Base-by-base conservation (phyloP, 345 rosid species). In the Citrus inodora region DNA sequence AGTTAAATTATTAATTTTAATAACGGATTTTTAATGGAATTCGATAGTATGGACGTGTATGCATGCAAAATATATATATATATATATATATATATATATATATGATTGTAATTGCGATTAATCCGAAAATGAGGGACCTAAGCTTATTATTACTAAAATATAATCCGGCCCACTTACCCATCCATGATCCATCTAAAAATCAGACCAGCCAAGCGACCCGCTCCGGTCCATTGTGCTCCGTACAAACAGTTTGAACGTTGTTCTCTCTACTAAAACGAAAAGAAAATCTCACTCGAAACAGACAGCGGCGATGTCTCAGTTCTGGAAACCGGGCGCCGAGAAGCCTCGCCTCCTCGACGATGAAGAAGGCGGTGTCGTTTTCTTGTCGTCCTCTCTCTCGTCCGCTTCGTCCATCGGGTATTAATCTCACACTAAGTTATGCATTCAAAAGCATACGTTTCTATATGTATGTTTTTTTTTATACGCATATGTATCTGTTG, bases 261-360 rank as follows among this genome's bases (percentile, higher is more conserved):
- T 64, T 64, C 40, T 4, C 10, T 2, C 4, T 1, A 3, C 11
- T 16, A 2, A 32, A 32, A 24, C 0, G 6, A 33, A 21, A 35
- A 66, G 4, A 0, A 33, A 19, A 19, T 46, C 51, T 46, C 51
- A 46, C 51, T 11, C 16, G 51, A 10, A 42, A 42, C 4, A 10
- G 51, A 1, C 51, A 11, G 38, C 69, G 0, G 25, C 0, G 37
- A 55, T 92, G 97, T 81, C 99, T 78, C 90, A 84, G 78, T 94
- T 93, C 74, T 96, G 98, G 99, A 94, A 94, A 81, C 98, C 98
- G 9, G 99, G 97, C 35, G 76, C 92, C 11, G 95, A 94, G 88
- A 91, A 90, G 79, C 97, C 98, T 30, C 92, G 90, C 59, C 84
- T 96, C 27, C 80, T 91, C 32, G 98, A 96, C 76, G 99, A 96